A percentile compares a stretch with the other conserved stretches of the same genome.
Conservation (phyloP, 768 basidiomycete species). For the Gymnopilus dilepis region DNA sequence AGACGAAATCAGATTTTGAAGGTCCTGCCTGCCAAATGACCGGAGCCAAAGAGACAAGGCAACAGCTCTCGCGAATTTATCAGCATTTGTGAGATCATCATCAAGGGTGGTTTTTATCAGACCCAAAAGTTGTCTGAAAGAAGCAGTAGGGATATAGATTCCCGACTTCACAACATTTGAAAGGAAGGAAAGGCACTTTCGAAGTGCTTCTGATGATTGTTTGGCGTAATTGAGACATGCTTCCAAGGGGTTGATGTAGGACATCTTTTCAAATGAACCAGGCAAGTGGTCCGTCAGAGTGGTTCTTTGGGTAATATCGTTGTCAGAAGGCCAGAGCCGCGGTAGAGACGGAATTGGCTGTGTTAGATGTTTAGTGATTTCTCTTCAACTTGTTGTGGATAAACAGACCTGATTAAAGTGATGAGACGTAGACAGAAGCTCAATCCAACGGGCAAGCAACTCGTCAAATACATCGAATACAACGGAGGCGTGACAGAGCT, state of each 20-base stretch:
- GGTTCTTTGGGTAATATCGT: slow-evolving; percentile 45
- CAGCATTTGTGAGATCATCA: slow-evolving; percentile 44
- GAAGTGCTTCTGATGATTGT: slow-evolving; percentile 47
- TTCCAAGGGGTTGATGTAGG: slow-evolving; percentile 56
- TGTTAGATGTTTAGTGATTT: background rate
- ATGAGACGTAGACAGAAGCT: slow-evolving; percentile 42
- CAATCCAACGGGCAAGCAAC: slow-evolving; percentile 65
- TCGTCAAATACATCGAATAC: slow-evolving; percentile 63
- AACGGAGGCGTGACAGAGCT: slow-evolving; percentile 56
- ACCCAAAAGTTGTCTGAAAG: slow-evolving; percentile 52
- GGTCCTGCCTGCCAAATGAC: slow-evolving; percentile 60
- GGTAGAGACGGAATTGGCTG: slow-evolving; percentile 60
- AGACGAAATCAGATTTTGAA: slow-evolving; percentile 54
- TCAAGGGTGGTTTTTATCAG: slow-evolving; percentile 44
- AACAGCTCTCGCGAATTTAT: slow-evolving; percentile 57
- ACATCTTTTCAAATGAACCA: slow-evolving; percentile 29
- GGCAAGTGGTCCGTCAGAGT: slow-evolving; percentile 29
- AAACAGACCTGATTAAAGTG: slow-evolving; percentile 45
- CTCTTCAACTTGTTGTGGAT: background rate
- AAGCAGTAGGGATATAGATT: slow-evolving; percentile 60
- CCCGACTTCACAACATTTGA: slow-evolving; percentile 66
- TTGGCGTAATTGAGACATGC: slow-evolving; percentile 50
- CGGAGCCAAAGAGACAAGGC: slow-evolving; percentile 66
- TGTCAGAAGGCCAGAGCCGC: slow-evolving; percentile 62
- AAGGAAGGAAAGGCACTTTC: slow-evolving; percentile 61